Evolutionary conservation across 164 flowering plant species (phyloP).

Genomic region (Hamamelis virginiana): DNA sequence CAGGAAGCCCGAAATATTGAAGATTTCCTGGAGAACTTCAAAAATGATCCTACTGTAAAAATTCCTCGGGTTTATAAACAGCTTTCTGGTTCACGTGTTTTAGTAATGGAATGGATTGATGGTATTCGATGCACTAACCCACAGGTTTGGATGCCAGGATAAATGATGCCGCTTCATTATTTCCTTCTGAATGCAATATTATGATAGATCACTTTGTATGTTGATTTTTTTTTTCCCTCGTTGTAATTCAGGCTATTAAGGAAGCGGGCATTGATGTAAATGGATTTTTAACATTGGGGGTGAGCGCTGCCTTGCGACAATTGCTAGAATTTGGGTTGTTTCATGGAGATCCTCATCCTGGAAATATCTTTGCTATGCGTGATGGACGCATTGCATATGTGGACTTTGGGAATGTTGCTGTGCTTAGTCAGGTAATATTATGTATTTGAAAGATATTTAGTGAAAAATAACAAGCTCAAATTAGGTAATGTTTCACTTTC

Average conservation of each 20-base stretch:
- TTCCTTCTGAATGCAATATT: neutral
- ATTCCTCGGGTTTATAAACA: slow-evolving; percentile 82
- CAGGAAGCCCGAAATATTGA: slow-evolving; percentile 96
- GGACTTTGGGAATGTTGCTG: slow-evolving; percentile 99
- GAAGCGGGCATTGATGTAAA: slow-evolving; percentile 80
- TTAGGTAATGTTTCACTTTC: neutral
- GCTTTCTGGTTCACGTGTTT: slow-evolving; percentile 85
- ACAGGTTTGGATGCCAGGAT: slow-evolving; percentile 51
- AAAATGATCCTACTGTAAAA: slow-evolving; percentile 92
- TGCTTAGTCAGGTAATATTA: slow-evolving; percentile 80
- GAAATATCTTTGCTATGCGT: slow-evolving; percentile 97
- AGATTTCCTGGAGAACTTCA: slow-evolving; percentile 93
- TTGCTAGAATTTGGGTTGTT: slow-evolving; percentile 93
- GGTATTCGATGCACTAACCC: slow-evolving; percentile 97
- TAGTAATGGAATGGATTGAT: slow-evolving; percentile 99
- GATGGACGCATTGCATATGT: slow-evolving; percentile 99
- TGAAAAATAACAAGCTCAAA: neutral
- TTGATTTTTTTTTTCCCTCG: neutral
- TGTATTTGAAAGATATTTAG: neutral
- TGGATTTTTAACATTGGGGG: slow-evolving; percentile 95
- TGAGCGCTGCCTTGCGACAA: slow-evolving; percentile 96
- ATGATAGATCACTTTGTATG: neutral
- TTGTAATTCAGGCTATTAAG: slow-evolving; percentile 66
- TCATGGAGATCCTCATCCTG: slow-evolving; percentile 99
- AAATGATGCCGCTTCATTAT: neutral